These are phyloP conservation scores for Candida frijolesensis DNA, from an alignment of 1,139 yeast species.

Conservation along the genomic window DNA sequence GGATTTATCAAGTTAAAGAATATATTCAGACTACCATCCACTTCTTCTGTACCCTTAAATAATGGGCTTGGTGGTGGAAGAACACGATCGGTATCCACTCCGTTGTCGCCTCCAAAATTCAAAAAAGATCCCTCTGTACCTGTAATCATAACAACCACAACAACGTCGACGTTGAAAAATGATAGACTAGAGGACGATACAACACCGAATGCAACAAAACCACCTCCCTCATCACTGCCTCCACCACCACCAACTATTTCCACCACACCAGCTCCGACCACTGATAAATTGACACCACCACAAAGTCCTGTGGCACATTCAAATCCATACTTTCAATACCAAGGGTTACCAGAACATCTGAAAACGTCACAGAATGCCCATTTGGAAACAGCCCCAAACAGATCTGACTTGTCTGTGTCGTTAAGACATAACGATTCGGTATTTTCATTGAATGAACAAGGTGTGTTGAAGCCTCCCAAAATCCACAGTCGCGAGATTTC, in stretches of 20 bases:
- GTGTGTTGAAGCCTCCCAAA: constrained; percentile 29
- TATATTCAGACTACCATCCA: constrained; percentile 15
- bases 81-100: constrained; percentile 8
- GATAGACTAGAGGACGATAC: background rate
- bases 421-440: constrained; percentile 50
- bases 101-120: constrained; percentile 5
- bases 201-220: background rate
- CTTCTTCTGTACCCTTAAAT: constrained; percentile 8
- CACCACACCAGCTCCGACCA: constrained; percentile 8
- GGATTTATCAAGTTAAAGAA: constrained; percentile 14
- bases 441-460: constrained; percentile 32
- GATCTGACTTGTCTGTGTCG: constrained; percentile 32
- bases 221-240: constrained; percentile 6
- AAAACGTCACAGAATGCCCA: constrained; percentile 14
- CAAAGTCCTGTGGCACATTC: constrained; percentile 39
- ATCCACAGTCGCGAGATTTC: constrained; percentile 13
- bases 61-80: constrained; percentile 4
- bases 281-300: constrained; percentile 2
- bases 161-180: background rate
- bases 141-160: background rate
- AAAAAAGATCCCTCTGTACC: constrained; percentile 3
- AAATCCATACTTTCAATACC: constrained; percentile 54
- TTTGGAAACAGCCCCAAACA: constrained; percentile 6
- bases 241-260: constrained; percentile 4
- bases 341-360: constrained; percentile 57